Percentiles rank a stretch among this genome's conserved stretches.
Evolutionary conservation across 2,329 filamentous ascomycete species (phyloP).

Genomic region (Fusarium siculi): DNA sequence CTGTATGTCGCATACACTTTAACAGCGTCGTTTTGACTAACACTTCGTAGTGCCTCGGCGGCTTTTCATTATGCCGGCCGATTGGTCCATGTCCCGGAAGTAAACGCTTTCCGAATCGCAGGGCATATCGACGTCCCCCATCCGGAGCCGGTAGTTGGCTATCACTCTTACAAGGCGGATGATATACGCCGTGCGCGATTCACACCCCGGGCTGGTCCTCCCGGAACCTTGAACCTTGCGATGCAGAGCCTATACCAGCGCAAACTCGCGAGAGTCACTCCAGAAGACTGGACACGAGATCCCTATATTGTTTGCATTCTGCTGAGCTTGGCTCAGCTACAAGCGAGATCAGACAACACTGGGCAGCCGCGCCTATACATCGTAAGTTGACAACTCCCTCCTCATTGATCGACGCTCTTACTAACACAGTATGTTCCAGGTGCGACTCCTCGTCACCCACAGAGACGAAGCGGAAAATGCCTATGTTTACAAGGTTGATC

Average conservation of each 20-base stretch:
- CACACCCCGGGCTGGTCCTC: background rate
- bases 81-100: background rate
- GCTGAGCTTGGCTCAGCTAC: background rate
- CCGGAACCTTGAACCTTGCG: background rate
- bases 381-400: background rate
- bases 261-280: background rate
- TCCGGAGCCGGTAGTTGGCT: background rate
- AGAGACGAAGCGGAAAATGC: background rate
- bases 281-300: background rate
- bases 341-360: background rate
- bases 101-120: background rate
- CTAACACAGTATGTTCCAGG: background rate
- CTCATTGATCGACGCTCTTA: rapidly evolving
- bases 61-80: background rate
- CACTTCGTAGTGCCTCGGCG: background rate
- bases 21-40: background rate
- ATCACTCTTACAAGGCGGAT: background rate
- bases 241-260: background rate
- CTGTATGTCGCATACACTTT: background rate
- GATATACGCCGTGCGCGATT: background rate
- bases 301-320: background rate
- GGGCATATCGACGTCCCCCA: background rate
- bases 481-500: background rate
- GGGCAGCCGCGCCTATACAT: background rate
- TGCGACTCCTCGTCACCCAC: background rate